These are phyloP conservation scores for Houttuynia cordata DNA, from an alignment of 164 flowering plant species.

Conservation along the genomic window DNA sequence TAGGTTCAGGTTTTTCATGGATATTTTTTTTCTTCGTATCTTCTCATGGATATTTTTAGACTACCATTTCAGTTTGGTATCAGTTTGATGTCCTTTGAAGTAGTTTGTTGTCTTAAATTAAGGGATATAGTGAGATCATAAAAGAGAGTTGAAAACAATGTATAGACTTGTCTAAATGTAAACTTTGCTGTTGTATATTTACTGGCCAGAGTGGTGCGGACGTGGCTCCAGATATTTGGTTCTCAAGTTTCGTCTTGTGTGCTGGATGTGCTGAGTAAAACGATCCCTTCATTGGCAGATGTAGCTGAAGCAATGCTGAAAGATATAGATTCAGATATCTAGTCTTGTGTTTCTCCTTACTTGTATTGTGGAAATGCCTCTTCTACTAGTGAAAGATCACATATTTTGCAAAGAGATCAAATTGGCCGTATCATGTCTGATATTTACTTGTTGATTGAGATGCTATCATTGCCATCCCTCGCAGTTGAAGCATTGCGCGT, in stretches of 20 bases:
- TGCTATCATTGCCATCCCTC: slow-evolving; percentile 78
- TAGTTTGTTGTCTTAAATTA: too few relatives aligned
- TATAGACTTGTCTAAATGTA: too few relatives aligned
- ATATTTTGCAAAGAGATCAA: slow-evolving; percentile 34
- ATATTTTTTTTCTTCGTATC: too few relatives aligned
- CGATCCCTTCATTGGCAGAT: slow-evolving; percentile 69
- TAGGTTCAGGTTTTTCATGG: too few relatives aligned
- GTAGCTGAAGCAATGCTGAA: slow-evolving; percentile 66
- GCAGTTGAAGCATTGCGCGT: slow-evolving; percentile 79
- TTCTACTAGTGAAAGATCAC: slow-evolving; percentile 32
- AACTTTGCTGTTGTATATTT: slow-evolving; percentile 13
- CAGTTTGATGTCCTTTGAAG: too few relatives aligned
- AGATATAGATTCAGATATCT: slow-evolving; percentile 63
- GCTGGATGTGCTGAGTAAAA: slow-evolving; percentile 65
- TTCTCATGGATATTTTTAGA: too few relatives aligned
- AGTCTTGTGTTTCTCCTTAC: slow-evolving; percentile 28
- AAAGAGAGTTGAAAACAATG: too few relatives aligned
- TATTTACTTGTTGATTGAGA: slow-evolving; percentile 63
- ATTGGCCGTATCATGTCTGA: slow-evolving; percentile 58
- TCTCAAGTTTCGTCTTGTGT: slow-evolving; percentile 66
- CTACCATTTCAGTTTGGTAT: too few relatives aligned
- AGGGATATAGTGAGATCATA: too few relatives aligned
- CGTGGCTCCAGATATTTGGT: slow-evolving; percentile 62
- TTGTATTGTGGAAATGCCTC: slow-evolving; percentile 41
- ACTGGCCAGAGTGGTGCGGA: slow-evolving; percentile 80